Base-by-base conservation (phyloP, 768 basidiomycete species). In the Chalciporus pseudorubinellus region DNA sequence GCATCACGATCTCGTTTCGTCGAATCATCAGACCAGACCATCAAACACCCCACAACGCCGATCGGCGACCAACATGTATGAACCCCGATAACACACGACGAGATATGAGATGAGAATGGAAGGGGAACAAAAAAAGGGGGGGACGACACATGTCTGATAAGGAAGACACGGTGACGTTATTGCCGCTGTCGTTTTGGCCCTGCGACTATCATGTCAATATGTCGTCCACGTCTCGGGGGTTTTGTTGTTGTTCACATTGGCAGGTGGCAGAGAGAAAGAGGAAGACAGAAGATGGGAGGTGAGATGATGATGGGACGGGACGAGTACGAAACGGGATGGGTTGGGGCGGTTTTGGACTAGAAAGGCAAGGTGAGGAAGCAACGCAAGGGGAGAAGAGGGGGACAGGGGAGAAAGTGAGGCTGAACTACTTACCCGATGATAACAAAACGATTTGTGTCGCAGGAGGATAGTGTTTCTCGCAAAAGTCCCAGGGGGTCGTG, bases 401-500 rank as follows among this genome's bases (percentile, higher is more conserved):
- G n/a, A n/a, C n/a, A n/a, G n/a, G n/a, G n/a, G n/a, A n/a, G n/a
- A 36, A n/a, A 24, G 16, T 18, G 26, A 12, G 43, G 43, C 26
- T 7, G 34, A 20, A 8, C 45, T n/a, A 52, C 71, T 20, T 55
- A 77, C 75, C 81, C 78, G 44, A 82, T 79, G 57, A 81, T 78
- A n/a, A n/a, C n/a, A 81, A 76, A 3, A 83, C 74, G 48, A 82
- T 60, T 52, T 82, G 79, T 2, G 79, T 80, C 6, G 79, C 64
- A 0, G 68, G 52, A 9, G 79, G 78, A 3, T 62, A 57, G 53
- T n/a, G n/a, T 84, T 80, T 3, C 72, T 67, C 4, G 61, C 52
- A 57, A 84, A 24, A 82, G 55, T 82, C 59, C 80, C 81, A 83
- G 3, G 78, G 75, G 1, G 81, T 83, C 4, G 80, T 83, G 64